Evolutionary conservation across 2,329 filamentous ascomycete species (phyloP).

Genomic region (Exophiala spinifera): DNA sequence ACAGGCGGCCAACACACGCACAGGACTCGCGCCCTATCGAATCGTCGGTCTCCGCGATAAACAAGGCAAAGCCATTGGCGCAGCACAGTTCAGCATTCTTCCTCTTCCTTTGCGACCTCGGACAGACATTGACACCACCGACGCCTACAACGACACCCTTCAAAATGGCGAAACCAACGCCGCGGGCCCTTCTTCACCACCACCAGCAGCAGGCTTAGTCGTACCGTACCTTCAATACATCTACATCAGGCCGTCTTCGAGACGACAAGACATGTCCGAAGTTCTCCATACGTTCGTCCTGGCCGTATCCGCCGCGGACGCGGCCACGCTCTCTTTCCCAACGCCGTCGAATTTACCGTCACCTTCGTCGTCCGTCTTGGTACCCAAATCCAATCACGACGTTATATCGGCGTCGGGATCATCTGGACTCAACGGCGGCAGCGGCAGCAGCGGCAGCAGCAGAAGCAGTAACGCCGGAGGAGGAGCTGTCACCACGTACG

Average conservation of each 20-base stretch:
- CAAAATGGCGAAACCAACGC: no score
- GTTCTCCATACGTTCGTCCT: slow-evolving; percentile 27
- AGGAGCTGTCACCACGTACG: background rate
- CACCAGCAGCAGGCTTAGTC: slow-evolving; percentile 8
- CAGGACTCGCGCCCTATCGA: slow-evolving; percentile 21
- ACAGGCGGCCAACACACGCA: slow-evolving; percentile 14
- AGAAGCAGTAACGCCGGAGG: no score
- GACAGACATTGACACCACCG: background rate
- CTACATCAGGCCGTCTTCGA: slow-evolving; percentile 23
- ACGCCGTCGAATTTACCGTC: background rate
- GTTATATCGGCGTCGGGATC: no score
- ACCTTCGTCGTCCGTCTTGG: no score
- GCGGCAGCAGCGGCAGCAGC: no score
- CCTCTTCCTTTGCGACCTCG: slow-evolving; percentile 8
- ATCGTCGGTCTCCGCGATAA: slow-evolving; percentile 25
- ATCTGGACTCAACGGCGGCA: background rate
- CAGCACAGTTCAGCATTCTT: slow-evolving; percentile 27
- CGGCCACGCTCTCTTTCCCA: background rate
- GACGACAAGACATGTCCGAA: slow-evolving; percentile 28
- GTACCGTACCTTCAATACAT: slow-evolving; percentile 28
- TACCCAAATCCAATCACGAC: no score
- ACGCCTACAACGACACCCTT: background rate
- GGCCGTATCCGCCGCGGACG: slow-evolving; percentile 23
- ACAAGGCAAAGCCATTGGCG: slow-evolving; percentile 23
- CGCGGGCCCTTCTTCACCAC: background rate